phyloP scores from a whole-genome alignment of 75 land plant genomes.

The Pinus taeda region DNA sequence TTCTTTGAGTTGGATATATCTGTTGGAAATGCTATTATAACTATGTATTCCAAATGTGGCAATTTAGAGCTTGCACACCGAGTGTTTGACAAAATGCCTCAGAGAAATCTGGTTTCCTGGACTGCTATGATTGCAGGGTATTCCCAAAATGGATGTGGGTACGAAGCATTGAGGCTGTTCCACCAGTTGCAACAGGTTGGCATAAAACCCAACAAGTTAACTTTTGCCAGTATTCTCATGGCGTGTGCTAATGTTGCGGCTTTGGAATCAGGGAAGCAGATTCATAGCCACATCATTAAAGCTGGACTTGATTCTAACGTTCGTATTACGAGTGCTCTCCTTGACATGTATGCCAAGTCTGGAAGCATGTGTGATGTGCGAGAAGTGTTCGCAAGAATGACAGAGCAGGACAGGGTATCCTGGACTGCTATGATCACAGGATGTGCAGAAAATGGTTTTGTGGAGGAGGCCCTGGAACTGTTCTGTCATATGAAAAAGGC shows the following conservation, averaged over 20 bases:
- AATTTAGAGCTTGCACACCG: constrained; percentile 36
- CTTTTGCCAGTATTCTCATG: constrained; percentile 17
- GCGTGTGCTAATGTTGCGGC: constrained; percentile 22
- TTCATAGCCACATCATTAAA: constrained; percentile 12
- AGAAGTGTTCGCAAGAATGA: constrained; percentile 12
- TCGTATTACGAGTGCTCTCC: constrained; percentile 17
- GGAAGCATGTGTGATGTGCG: constrained; percentile 12
- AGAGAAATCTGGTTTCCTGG: constrained; percentile 59
- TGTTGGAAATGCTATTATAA: constrained; percentile 32
- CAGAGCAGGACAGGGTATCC: constrained; percentile 9
- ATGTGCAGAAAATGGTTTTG: constrained; percentile 14
- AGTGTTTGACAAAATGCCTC: constrained; percentile 48
- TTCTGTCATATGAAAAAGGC: constrained; percentile 15
- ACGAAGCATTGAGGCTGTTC: constrained; percentile 49
- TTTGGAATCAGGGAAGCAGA: constrained; percentile 13
- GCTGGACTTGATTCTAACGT: constrained; percentile 3
- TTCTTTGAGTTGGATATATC: constrained; percentile 14
- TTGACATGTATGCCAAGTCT: constrained; percentile 23
- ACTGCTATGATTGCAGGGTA: constrained; percentile 67
- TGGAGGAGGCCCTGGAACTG: constrained; percentile 8
- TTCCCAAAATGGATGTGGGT: constrained; percentile 37
- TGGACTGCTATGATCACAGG: constrained; percentile 28
- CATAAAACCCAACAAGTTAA: constrained; percentile 14
- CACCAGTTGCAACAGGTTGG: neutral
- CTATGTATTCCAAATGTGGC: constrained; percentile 62